These are phyloP conservation scores for Centaurea solstitialis DNA, from an alignment of 129 eudicot species.

Conservation along the genomic window DNA sequence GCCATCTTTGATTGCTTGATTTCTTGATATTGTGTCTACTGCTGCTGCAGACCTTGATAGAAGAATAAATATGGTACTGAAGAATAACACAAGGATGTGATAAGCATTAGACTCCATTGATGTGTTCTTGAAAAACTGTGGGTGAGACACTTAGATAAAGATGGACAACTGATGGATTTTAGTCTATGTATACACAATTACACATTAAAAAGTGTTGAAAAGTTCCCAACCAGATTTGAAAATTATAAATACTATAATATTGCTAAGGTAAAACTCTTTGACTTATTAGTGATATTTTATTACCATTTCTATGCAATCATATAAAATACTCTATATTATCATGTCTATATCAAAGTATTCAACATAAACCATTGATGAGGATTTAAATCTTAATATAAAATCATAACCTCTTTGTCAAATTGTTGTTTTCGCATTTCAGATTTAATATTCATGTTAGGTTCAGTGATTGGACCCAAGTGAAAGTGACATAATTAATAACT, in stretches of 20 bases:
- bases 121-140: neutral
- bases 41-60: neutral
- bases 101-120: neutral
- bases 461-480: too few species aligned
- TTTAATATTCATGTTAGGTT: too few species aligned
- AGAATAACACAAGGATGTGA: neutral
- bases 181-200: neutral
- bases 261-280: too few species aligned
- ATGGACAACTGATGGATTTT: neutral
- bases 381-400: too few species aligned
- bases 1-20: conserved; percentile 36
- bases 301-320: too few species aligned
- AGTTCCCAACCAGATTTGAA: neutral
- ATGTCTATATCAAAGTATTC: too few species aligned
- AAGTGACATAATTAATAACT: too few species aligned
- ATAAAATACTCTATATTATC: too few species aligned
- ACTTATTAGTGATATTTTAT: too few species aligned
- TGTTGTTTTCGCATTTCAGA: too few species aligned
- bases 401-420: too few species aligned
- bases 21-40: conserved; percentile 5
- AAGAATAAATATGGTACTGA: neutral
- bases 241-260: neutral
- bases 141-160: neutral
- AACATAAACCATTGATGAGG: too few species aligned
- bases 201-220: neutral